Evolutionary conservation across 73 alveolate genomes (phyloP).

Genomic region (Paramecium sonneborni): DNA sequence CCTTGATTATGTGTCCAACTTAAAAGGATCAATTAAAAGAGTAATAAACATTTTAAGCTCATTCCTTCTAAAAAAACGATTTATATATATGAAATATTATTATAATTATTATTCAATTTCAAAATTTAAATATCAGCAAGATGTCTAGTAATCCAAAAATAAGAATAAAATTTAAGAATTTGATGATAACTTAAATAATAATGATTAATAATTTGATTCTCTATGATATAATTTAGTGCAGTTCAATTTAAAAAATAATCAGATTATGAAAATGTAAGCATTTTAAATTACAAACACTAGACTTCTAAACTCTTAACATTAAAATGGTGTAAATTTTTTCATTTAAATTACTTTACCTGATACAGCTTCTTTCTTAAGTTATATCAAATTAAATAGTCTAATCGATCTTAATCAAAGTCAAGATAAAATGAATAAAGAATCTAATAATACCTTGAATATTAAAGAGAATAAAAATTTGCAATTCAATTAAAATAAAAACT

Average conservation of each 20-base stretch:
- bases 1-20: not conserved
- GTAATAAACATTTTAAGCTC: not conserved
- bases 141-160: not conserved
- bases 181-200: constrained; percentile 11
- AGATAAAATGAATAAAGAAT: not conserved
- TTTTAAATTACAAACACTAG: not conserved
- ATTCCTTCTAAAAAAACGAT: not conserved
- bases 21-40: not conserved
- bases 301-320: not conserved
- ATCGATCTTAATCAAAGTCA: not conserved
- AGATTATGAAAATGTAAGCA: not conserved
- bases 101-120: not conserved
- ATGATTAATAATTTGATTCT: not conserved
- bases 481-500: not conserved
- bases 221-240: not conserved
- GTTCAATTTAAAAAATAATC: not conserved
- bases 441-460: not conserved
- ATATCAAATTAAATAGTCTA: not conserved
- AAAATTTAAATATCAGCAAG: not conserved
- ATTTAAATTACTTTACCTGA: not conserved
- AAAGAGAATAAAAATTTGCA: not conserved
- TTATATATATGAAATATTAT: not conserved
- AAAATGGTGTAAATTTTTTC: not conserved
- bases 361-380: not conserved
- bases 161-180: constrained; percentile 7